Percentiles rank a stretch among this genome's conserved stretches.
Evolutionary conservation across 2,329 filamentous ascomycete genomes (phyloP).

Genomic region (Fonsecaea monophora): DNA sequence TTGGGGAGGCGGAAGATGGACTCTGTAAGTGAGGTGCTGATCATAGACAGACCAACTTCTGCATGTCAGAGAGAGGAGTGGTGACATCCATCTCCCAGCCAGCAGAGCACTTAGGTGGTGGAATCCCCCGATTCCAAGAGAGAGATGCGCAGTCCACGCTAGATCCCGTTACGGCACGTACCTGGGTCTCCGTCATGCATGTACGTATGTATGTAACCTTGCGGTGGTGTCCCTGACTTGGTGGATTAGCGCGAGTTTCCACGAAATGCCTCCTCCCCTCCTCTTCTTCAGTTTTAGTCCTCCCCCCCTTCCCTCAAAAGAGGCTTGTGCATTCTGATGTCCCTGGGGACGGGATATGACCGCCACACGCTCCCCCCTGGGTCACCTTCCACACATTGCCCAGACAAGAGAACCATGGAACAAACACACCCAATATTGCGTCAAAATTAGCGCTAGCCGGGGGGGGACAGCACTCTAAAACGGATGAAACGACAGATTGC

Average conservation of each 20-base stretch:
- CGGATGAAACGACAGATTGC: not conserved
- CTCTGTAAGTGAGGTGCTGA: not conserved
- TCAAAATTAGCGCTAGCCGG: not conserved
- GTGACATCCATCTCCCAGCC: not conserved
- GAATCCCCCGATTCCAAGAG: not conserved
- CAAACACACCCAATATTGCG: not conserved
- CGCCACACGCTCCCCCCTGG: not conserved
- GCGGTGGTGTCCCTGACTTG: not conserved
- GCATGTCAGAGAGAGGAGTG: not conserved
- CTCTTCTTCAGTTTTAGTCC: not conserved
- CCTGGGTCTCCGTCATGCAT: not conserved
- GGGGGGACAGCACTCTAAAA: too few species aligned
- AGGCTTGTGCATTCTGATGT: not conserved
- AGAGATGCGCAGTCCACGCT: not conserved
- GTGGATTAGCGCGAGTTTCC: not conserved
- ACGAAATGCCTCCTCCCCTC: not conserved
- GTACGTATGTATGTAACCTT: not conserved
- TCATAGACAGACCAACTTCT: not conserved
- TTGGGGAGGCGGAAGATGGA: not conserved
- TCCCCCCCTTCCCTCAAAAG: not conserved
- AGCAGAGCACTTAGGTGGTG: not conserved
- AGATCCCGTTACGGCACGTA: constrained; percentile 2
- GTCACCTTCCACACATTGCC: not conserved
- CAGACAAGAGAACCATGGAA: too few species aligned
- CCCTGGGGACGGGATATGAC: not conserved